A percentile compares a stretch with the other conserved stretches of the same genome.
Evolutionary conservation across 768 basidiomycete species (phyloP).

Genomic region (Tulasnella sp.): DNA sequence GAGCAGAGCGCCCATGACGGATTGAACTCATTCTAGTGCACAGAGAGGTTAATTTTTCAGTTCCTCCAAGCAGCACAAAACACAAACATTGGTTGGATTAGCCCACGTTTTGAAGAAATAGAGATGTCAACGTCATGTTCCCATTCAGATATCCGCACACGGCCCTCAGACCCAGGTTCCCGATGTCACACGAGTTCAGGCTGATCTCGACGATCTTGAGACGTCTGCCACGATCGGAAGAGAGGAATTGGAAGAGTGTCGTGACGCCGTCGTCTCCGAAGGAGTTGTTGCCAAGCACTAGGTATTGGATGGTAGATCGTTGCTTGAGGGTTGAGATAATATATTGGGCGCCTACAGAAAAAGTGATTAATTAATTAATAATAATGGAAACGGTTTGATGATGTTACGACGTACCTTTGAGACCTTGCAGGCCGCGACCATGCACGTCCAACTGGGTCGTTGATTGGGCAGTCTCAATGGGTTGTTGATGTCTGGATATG

Average conservation of each 20-base stretch:
- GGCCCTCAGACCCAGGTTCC: slow-evolving; percentile 43
- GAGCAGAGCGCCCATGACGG: slow-evolving; percentile 30
- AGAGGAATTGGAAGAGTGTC: slow-evolving; percentile 43
- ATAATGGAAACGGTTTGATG: not conserved
- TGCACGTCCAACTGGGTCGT: not conserved
- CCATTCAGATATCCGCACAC: slow-evolving; percentile 40
- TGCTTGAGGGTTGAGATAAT: not conserved
- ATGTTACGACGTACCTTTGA: not conserved
- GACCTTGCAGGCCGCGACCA: not conserved
- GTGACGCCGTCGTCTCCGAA: slow-evolving; percentile 49
- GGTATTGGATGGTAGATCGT: slow-evolving; percentile 34
- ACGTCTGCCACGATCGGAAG: slow-evolving; percentile 36
- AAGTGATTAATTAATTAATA: no score
- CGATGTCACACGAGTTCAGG: slow-evolving; percentile 46
- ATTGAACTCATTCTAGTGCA: slow-evolving; percentile 21
- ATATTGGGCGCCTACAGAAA: not conserved
- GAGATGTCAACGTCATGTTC: slow-evolving; percentile 36
- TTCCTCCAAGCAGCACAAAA: not conserved
- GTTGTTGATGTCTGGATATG: not conserved
- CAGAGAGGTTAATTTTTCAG: not conserved
- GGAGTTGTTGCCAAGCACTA: slow-evolving; percentile 44
- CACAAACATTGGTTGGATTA: no score
- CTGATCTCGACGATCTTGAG: slow-evolving; percentile 43
- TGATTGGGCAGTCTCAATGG: not conserved
- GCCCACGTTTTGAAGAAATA: slow-evolving; percentile 51